These are phyloP conservation scores for Lasiosphaeria hispida DNA, from an alignment of 495 filamentous ascomycete species.

Conservation along the genomic window DNA sequence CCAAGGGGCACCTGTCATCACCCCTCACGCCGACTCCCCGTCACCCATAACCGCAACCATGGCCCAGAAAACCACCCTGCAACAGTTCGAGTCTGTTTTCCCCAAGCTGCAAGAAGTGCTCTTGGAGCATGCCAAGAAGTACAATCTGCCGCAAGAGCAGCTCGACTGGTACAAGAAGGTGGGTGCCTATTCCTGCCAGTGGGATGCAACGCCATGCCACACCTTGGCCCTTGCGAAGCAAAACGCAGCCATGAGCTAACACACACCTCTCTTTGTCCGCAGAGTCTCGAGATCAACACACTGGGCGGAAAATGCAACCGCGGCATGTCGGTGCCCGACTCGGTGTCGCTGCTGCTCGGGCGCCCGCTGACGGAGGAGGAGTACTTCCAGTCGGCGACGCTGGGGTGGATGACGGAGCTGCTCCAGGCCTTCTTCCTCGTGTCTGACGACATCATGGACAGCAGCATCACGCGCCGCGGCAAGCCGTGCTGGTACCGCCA, in stretches of 20 bases:
- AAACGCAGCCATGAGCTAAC: constrained; percentile 17
- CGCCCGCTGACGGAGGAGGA: constrained; percentile 71
- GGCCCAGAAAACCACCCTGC: constrained; percentile 65
- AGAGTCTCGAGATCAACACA: constrained; percentile 81
- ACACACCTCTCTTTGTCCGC: constrained; percentile 18
- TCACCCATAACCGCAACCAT: constrained; percentile 40
- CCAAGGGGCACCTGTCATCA: neutral
- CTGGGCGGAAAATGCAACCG: constrained; percentile 97
- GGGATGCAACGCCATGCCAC: neutral
- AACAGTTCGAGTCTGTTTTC: constrained; percentile 88
- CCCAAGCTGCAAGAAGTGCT: constrained; percentile 75
- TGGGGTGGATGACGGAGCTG: constrained; percentile 96
- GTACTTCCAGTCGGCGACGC: constrained; percentile 76
- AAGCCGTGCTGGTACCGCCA: constrained; percentile 94
- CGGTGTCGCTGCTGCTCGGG: constrained; percentile 72
- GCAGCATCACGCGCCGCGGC: constrained; percentile 86
- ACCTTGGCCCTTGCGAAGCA: neutral
- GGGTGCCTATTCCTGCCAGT: constrained; percentile 20
- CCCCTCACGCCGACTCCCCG: neutral
- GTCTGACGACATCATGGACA: constrained; percentile 98
- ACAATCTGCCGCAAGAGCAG: constrained; percentile 77
- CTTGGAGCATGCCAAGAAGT: constrained; percentile 67
- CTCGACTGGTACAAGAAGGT: constrained; percentile 88
- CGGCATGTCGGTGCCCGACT: constrained; percentile 96
- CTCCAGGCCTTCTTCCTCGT: constrained; percentile 99